Conservation (phyloP, 768 basidiomycete species). For the Trametes elegans region DNA sequence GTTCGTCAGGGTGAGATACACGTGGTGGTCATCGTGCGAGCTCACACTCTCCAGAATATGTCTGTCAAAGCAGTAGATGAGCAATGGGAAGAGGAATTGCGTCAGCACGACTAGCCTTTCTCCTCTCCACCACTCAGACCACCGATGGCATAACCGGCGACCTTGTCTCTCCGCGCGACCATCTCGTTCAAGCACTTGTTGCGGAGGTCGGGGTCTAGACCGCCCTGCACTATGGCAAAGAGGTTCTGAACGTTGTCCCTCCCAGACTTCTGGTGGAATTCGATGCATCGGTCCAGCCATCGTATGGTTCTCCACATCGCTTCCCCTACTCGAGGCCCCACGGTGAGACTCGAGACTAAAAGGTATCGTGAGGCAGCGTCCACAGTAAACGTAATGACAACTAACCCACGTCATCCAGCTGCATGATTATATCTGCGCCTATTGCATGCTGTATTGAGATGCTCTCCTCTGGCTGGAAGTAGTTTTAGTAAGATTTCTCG, state of each 20-base stretch:
- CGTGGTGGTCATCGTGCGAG: not conserved
- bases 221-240: conserved; percentile 92
- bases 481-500: not conserved
- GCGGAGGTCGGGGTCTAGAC: conserved; percentile 67
- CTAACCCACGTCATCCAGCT: conserved; percentile 87
- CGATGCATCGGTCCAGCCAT: conserved; percentile 89
- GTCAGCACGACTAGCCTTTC: conserved; percentile 77
- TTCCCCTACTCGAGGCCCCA: conserved; percentile 79
- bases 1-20: not conserved
- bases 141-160: conserved; percentile 91
- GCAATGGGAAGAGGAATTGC: not conserved
- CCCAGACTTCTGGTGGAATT: conserved; percentile 67
- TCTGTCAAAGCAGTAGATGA: conserved; percentile 40
- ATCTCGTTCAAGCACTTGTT: conserved; percentile 80
- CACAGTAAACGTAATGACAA: conserved; percentile 13
- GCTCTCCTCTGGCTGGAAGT: conserved; percentile 78
- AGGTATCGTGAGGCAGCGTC: not conserved
- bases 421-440: conserved; percentile 94
- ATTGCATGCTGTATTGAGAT: conserved; percentile 89
- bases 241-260: conserved; percentile 70
- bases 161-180: conserved; percentile 67
- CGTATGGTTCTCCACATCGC: conserved; percentile 87
- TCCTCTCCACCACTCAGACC: conserved; percentile 90
- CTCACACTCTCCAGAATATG: conserved; percentile 83
- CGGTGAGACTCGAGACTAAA: conserved; percentile 74